Evolutionary conservation across 495 filamentous ascomycete species (phyloP).

Genomic region (Aspergillus haitiensis): DNA sequence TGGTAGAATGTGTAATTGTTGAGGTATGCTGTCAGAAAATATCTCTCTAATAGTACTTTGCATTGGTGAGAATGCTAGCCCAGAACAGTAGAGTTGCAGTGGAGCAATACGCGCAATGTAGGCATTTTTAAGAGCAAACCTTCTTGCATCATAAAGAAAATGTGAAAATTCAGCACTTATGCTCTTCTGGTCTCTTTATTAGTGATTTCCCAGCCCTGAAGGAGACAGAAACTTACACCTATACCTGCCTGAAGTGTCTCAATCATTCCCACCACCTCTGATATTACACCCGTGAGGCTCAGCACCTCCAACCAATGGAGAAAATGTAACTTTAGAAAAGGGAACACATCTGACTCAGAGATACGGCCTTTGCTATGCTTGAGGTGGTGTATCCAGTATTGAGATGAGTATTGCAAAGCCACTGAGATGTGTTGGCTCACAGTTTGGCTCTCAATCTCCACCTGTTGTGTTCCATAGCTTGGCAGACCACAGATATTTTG

Average conservation of each 20-base stretch:
- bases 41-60: neutral
- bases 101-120: neutral
- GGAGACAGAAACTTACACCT: neutral
- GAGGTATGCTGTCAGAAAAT: neutral
- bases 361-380: slow-evolving; percentile 30
- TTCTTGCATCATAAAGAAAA: neutral
- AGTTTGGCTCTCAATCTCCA: slow-evolving; percentile 25
- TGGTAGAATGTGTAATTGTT: neutral
- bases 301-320: slow-evolving; percentile 49
- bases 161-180: neutral
- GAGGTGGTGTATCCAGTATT: slow-evolving; percentile 50
- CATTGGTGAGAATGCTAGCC: neutral
- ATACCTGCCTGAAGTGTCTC: neutral
- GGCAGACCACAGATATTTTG: slow-evolving; percentile 40
- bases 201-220: neutral
- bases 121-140: neutral
- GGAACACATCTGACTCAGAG: slow-evolving; percentile 25
- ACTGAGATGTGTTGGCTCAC: slow-evolving; percentile 29
- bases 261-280: slow-evolving; percentile 4
- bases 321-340: slow-evolving; percentile 43
- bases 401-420: slow-evolving; percentile 43
- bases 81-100: neutral
- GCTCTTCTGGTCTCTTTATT: neutral
- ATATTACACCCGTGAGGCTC: slow-evolving; percentile 32
- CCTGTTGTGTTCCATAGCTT: slow-evolving; percentile 24